Evolutionary conservation across 1,284 basidiomycete species (phyloP).

Genomic region (Marasmius sp.): DNA sequence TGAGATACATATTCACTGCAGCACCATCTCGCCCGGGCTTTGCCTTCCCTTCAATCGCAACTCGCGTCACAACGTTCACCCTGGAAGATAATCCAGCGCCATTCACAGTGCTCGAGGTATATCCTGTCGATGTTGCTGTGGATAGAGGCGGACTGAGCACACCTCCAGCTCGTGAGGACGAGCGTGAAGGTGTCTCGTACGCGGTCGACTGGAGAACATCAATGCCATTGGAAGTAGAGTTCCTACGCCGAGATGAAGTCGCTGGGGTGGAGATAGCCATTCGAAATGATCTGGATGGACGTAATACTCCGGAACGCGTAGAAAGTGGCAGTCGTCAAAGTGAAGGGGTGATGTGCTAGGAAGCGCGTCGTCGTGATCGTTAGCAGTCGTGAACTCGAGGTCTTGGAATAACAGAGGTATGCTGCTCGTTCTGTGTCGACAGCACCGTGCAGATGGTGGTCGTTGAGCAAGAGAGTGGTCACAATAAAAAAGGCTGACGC

Average conservation of each 20-base stretch:
- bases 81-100: constrained; percentile 40
- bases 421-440: neutral
- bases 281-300: too few species aligned
- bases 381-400: neutral
- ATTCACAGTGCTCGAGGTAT: constrained; percentile 35
- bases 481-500: neutral
- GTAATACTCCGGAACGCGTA: neutral
- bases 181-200: neutral
- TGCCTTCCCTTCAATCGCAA: constrained; percentile 72
- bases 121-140: constrained; percentile 1
- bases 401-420: too few species aligned
- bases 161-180: constrained; percentile 3
- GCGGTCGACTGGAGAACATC: neutral
- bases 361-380: neutral
- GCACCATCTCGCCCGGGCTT: constrained; percentile 64
- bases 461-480: neutral
- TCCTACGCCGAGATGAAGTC: neutral
- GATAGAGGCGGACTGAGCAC: constrained; percentile 13
- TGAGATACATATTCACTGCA: constrained; percentile 71
- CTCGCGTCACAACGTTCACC: constrained; percentile 68
- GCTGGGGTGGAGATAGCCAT: neutral
- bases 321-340: neutral
- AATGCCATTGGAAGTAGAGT: neutral
- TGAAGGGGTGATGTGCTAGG: neutral
- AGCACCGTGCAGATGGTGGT: neutral